Evolutionary conservation across 1,284 basidiomycete genomes (phyloP), one percentile per base, ranked within the genome.

Genomic region (Leccinum angustisporum): DNA sequence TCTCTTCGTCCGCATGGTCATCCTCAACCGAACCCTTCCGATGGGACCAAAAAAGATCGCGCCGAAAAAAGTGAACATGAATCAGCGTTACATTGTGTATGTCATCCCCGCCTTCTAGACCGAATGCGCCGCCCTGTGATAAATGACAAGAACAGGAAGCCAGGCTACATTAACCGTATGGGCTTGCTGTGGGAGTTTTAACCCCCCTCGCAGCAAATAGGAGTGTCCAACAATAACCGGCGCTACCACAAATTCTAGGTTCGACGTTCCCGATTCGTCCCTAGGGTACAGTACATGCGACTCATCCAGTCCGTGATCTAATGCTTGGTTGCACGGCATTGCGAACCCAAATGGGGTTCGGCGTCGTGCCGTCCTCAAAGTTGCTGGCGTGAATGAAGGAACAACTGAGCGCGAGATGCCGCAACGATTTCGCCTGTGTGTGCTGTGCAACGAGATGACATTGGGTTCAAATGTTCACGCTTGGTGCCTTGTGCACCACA

Each of bases 151-250:
- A 53, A 55, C 43, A 57, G 59, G 60, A 60, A 60, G 57, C 36
- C 61, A 67, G 56, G 21, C 21, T 51, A 58, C 60, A 60, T 56
- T 62, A 61, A 27, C 55, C 59, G 59, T 64, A 58, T 62, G 60
- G 50, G 58, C 38, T 16, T 70, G 67, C 56, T 68, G 66, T 71
- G 61, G 30, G 36, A 63, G 65, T 50, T 50, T 61, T 60, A 60
- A 38, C 38, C 18, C 56, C 61, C 61, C 56, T 54, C 59, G 57
- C 18, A 51, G 52, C n/a, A 54, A 48, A 60, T 61, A 69, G 62
- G 68, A 50, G 57, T 53, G 50, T 27, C 46, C 54, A 54, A 59
- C 60, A 59, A 65, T 71, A 61, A 58, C 65, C 53, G 56, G 61
- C 48, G 60, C 56, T 30, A 61, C 51, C 60, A 60, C 57, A 33